A percentile compares a stretch with the other conserved stretches of the same genome.
Evolutionary conservation across 345 rosid species (phyloP).

Genomic region (rapeseed (Brassica napus)): Da-Ae NC_063440.1:16672001-16672500

Average conservation of each 20-base stretch:
- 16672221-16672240: constrained; percentile 28
- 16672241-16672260: constrained; percentile 47
- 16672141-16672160: constrained; percentile 15
- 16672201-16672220: background rate
- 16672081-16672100: background rate
- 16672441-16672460: too few relatives aligned
- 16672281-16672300: constrained; percentile 49
- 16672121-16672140: constrained; percentile 76
- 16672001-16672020: background rate
- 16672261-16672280: background rate
- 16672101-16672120: constrained; percentile 1
- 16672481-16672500: too few relatives aligned
- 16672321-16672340: background rate
- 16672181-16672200: background rate
- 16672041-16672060: constrained; percentile 56
- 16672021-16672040: constrained; percentile 35
- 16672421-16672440: too few relatives aligned
- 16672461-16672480: too few relatives aligned
- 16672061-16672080: background rate
- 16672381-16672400: too few relatives aligned
- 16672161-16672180: too few relatives aligned
- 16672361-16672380: background rate
- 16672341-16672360: too few relatives aligned
- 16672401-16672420: too few relatives aligned
- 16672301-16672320: too few relatives aligned